Evolutionary conservation across 768 basidiomycete species (phyloP), one percentile per base, ranked within the genome.

Genomic region (Leccinellum albellum): DNA sequence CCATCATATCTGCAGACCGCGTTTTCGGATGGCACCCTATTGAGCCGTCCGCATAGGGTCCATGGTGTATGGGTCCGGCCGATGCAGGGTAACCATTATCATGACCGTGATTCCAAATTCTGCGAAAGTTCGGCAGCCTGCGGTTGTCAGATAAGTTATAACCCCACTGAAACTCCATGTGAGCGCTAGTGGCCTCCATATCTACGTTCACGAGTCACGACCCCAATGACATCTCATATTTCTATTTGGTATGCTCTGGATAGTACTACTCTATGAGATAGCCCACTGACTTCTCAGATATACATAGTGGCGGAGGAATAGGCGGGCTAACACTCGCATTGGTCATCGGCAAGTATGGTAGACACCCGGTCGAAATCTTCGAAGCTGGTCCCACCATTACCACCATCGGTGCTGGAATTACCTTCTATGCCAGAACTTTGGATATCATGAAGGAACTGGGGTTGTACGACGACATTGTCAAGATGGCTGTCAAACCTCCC

Each of bases 391-490:
- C 45, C 9, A 24, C 23, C 13, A 46, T 46, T n/a, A 46, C 21
- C 23, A 46, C 45, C 7, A 24, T 17, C 15, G 45, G 45, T 23
- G 45, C 45, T 24, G 45, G 45, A n/a, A 46, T 46, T 15, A 24
- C 17, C 23, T 46, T 46, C 45, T 46, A 46, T 24, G 45, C 20
- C 3, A 46, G 45, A 10, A 24, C 17, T 13, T 6, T 46, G 13
- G 45, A 24, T 24, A 24, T 46, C 45, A 46, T 46, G 45, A 46
- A 46, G 9, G 45, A 46, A 14, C 45, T 81, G 32, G 78, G 76
- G 1, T 55, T 81, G 17, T 70, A 74, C 12, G 69, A 75, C 8
- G 76, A 74, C 14, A 47, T 72, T 26, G 15, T 54, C 2, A 56
- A 61, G 31, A 31, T 70, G 45, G 61, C 66, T 4, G 21, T 42